These are phyloP conservation scores for Claviceps sorghi DNA, from an alignment of 2,329 filamentous ascomycete genomes.

Conservation along the genomic window DNA sequence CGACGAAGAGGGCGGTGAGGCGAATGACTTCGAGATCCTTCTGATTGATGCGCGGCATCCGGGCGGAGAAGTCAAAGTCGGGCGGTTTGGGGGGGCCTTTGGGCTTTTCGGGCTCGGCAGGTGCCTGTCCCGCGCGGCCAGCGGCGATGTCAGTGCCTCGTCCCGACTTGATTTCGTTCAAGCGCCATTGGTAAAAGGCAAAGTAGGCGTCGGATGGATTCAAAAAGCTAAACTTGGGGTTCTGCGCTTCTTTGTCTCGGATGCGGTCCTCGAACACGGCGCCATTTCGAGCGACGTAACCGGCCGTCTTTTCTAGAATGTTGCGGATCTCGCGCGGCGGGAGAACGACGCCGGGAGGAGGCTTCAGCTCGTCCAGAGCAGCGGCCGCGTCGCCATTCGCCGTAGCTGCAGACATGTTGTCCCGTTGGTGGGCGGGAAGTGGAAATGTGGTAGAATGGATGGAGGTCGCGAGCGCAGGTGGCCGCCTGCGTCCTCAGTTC, in stretches of 20 bases:
- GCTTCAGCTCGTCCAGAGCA: slow-evolving; percentile 53
- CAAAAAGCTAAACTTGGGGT: slow-evolving; percentile 87
- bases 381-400: slow-evolving; percentile 39
- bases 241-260: slow-evolving; percentile 66
- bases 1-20: slow-evolving; percentile 79
- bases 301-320: slow-evolving; percentile 85
- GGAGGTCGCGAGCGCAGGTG: background rate
- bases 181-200: slow-evolving; percentile 79
- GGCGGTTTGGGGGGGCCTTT: slow-evolving; percentile 73
- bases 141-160: slow-evolving; percentile 66
- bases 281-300: slow-evolving; percentile 64
- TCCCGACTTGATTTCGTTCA: slow-evolving; percentile 72
- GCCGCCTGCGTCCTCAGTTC: background rate
- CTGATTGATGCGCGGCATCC: slow-evolving; percentile 94
- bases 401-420: slow-evolving; percentile 19
- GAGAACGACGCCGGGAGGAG: slow-evolving; percentile 70
- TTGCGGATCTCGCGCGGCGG: slow-evolving; percentile 78
- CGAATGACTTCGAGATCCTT: slow-evolving; percentile 67
- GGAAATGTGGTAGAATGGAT: background rate
- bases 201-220: slow-evolving; percentile 69
- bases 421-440: slow-evolving; percentile 6
- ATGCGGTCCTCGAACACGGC: slow-evolving; percentile 67
- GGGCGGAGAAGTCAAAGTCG: slow-evolving; percentile 83
- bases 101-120: slow-evolving; percentile 44
- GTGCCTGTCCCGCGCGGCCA: slow-evolving; percentile 53